Evolutionary conservation across 1,284 basidiomycete species (phyloP).

Genomic region (Heterobasidion occidentale): DNA sequence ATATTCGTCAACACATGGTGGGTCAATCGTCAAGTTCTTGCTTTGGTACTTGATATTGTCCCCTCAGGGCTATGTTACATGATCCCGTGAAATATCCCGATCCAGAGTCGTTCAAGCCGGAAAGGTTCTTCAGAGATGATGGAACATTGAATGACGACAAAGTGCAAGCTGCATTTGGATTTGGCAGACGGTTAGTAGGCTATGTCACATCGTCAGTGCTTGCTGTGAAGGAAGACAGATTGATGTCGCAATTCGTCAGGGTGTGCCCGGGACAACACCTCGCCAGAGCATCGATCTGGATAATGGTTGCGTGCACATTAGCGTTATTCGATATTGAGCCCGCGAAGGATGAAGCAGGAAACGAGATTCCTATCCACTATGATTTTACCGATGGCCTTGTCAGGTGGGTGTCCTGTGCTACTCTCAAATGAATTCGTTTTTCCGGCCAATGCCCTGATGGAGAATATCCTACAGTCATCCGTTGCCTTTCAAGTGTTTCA

Average conservation of each 20-base stretch:
- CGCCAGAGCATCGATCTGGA: conserved; percentile 9
- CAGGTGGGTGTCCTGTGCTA: background rate
- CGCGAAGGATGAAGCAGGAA: conserved; percentile 2
- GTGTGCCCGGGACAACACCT: conserved; percentile 13
- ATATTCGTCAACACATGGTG: conserved; percentile 12
- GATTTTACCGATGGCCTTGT: background rate
- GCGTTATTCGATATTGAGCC: conserved; percentile 4
- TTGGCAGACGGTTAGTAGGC: conserved; percentile 1
- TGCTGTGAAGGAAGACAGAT: no score
- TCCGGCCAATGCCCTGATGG: background rate
- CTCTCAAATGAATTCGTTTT: background rate
- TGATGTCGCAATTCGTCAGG: background rate
- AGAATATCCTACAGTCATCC: background rate
- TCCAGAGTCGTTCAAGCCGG: conserved; percentile 18
- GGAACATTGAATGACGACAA: conserved; percentile 10
- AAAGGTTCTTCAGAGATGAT: conserved; percentile 16
- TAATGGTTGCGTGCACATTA: conserved; percentile 3
- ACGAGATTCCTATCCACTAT: background rate
- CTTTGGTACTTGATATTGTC: no score
- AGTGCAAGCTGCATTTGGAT: conserved; percentile 8
- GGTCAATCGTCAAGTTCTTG: background rate
- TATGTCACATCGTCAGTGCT: background rate
- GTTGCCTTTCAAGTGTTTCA: background rate
- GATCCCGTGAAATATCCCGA: conserved; percentile 18
- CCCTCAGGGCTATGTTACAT: conserved; percentile 17